Conservation (phyloP, 2,329 filamentous ascomycete genomes). For the Chaetomiaceae sp. region DNA sequence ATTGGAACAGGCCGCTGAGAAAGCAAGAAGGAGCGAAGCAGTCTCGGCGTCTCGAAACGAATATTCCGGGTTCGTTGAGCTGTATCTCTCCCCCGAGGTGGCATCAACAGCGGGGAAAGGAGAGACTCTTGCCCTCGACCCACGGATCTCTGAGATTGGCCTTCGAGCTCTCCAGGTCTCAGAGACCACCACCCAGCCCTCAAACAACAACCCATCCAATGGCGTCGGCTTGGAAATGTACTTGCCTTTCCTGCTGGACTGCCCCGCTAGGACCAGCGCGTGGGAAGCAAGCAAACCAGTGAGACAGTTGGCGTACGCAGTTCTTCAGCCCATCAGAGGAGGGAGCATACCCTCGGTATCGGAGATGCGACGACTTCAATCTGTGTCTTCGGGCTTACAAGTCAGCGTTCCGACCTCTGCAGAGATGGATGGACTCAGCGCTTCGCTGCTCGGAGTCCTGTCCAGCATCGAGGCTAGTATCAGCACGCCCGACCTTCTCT, state of each 20-base stretch:
- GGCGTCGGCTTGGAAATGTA: conserved; percentile 30
- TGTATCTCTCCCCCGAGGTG: conserved; percentile 24
- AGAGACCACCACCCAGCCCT: neutral
- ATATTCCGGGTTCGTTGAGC: conserved; percentile 27
- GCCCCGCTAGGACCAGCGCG: conserved; percentile 33
- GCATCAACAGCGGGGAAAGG: neutral
- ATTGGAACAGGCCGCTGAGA: conserved; percentile 24
- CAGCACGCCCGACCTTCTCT: conserved; percentile 24
- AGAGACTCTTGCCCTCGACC: conserved; percentile 26
- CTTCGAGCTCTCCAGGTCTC: conserved; percentile 20
- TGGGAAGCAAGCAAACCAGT: conserved; percentile 36
- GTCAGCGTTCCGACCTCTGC: conserved; percentile 27
- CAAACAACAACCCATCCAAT: neutral
- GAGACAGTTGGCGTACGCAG: conserved; percentile 35
- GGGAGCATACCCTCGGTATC: conserved; percentile 25
- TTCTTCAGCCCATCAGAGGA: conserved; percentile 27
- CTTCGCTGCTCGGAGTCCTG: conserved; percentile 26
- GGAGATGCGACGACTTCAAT: conserved; percentile 37
- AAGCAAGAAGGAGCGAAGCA: conserved; percentile 19
- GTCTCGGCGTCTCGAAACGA: conserved; percentile 15
- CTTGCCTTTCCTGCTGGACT: conserved; percentile 38
- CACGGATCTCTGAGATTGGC: conserved; percentile 26
- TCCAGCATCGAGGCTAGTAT: conserved; percentile 21
- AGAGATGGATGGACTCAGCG: conserved; percentile 24
- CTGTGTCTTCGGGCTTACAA: conserved; percentile 30